phyloP scores from a whole-genome alignment of 2,329 filamentous ascomycete species.

The Claviceps purpurea region DNA sequence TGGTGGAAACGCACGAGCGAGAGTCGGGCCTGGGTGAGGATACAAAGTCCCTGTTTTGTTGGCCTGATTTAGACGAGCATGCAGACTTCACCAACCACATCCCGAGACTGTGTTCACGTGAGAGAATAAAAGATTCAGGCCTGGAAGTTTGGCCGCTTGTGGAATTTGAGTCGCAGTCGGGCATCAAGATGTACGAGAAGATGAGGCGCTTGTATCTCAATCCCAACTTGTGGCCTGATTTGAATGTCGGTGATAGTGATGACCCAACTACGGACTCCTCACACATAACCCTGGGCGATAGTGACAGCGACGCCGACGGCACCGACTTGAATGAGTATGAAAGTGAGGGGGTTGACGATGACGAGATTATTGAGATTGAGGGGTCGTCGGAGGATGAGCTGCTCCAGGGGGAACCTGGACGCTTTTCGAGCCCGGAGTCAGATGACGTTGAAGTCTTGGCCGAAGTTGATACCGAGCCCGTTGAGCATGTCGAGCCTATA shows the following conservation, averaged over 20 bases:
- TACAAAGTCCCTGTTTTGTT: slow-evolving; percentile 15
- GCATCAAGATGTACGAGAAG: slow-evolving; percentile 9
- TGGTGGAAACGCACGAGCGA: slow-evolving; percentile 14
- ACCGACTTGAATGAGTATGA: slow-evolving; percentile 21
- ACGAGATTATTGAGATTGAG: slow-evolving; percentile 14
- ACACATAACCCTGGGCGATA: not conserved
- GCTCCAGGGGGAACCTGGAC: not conserved
- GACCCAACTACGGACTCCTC: slow-evolving; percentile 1
- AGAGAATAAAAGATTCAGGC: slow-evolving; percentile 1
- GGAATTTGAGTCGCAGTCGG: slow-evolving; percentile 13
- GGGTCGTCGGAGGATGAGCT: slow-evolving; percentile 8
- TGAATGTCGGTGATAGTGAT: slow-evolving; percentile 2
- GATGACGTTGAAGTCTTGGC: slow-evolving; percentile 6
- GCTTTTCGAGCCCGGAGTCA: slow-evolving; percentile 3
- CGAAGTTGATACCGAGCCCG: not conserved
- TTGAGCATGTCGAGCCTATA: slow-evolving; percentile 1
- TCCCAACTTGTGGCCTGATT: not conserved
- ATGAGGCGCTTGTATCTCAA: slow-evolving; percentile 6
- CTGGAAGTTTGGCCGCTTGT: slow-evolving; percentile 18
- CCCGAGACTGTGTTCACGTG: slow-evolving; percentile 3
- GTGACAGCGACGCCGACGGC: slow-evolving; percentile 4
- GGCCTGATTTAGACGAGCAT: slow-evolving; percentile 20
- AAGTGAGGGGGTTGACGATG: slow-evolving; percentile 26
- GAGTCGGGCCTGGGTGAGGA: slow-evolving; percentile 13
- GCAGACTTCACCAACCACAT: slow-evolving; percentile 16